phyloP scores from a whole-genome alignment of 192 early-diverging fungal species.

The Geranomyces michiganensis region DNA sequence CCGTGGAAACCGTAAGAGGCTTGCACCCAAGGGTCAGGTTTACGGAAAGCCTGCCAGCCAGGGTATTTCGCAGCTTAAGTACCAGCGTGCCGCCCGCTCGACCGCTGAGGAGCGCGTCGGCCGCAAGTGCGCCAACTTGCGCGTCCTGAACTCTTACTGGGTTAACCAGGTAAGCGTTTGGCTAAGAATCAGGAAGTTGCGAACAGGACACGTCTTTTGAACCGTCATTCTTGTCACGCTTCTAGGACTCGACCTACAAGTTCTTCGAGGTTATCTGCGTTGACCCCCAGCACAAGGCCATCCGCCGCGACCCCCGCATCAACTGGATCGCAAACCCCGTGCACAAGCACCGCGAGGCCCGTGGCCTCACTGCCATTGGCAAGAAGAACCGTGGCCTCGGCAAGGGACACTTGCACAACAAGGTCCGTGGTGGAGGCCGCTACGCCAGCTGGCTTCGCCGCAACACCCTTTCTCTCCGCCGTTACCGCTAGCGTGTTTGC shows the following conservation, averaged over 20 bases:
- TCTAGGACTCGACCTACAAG: slow-evolving; percentile 97
- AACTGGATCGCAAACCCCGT: slow-evolving; percentile 99
- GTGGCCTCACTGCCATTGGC: slow-evolving; percentile 95
- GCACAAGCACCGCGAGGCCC: slow-evolving; percentile 98
- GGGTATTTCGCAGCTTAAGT: slow-evolving; percentile 99
- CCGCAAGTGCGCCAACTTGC: slow-evolving; percentile 94
- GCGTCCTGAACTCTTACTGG: slow-evolving; percentile 99
- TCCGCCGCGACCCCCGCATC: slow-evolving; percentile 98
- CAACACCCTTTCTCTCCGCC: slow-evolving; percentile 93
- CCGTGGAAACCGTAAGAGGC: slow-evolving; percentile 98
- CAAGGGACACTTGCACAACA: slow-evolving; percentile 97
- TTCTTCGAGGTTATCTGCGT: slow-evolving; percentile 99
- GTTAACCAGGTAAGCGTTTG: slow-evolving; percentile 69
- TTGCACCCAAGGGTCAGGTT: slow-evolving; percentile 95
- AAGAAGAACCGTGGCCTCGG: slow-evolving; percentile 97
- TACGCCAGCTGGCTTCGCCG: slow-evolving; percentile 89
- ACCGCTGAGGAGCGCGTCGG: slow-evolving; percentile 99
- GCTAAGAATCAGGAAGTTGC: no score
- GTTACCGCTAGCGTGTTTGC: slow-evolving; percentile 65
- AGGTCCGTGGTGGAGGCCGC: slow-evolving; percentile 94
- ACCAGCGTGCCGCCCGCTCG: slow-evolving; percentile 90
- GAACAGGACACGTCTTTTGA: no score
- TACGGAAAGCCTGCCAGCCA: slow-evolving; percentile 98
- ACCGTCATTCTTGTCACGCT: neutral
- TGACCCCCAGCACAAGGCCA: slow-evolving; percentile 96